These are phyloP conservation scores for Asterochloris erici DNA, from an alignment of 139 green algal species.

Conservation along the genomic window DNA sequence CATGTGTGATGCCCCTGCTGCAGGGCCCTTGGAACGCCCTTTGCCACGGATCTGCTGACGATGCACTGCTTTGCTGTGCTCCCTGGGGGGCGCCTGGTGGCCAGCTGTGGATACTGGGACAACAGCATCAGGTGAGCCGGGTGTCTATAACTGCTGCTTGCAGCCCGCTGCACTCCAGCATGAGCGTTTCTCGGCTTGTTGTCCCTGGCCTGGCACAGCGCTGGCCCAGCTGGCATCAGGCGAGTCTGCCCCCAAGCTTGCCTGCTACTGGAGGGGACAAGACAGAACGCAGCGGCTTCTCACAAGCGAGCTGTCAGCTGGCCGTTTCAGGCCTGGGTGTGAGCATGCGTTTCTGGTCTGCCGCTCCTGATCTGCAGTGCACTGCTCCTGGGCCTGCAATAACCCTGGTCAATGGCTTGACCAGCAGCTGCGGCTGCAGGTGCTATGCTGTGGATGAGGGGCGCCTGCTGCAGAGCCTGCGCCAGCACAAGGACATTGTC, in stretches of 20 bases:
- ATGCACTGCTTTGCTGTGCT: conserved; percentile 36
- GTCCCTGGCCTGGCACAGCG: no score
- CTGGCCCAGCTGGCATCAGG: no score
- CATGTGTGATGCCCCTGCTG: not conserved
- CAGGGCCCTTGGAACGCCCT: conserved; percentile 32
- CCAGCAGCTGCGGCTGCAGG: not conserved
- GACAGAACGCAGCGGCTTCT: no score
- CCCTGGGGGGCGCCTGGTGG: conserved; percentile 21
- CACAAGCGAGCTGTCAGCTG: no score
- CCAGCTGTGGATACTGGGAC: conserved; percentile 59
- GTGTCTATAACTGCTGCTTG: no score
- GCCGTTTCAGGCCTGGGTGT: no score
- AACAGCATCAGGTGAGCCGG: conserved; percentile 21
- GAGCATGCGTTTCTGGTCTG: not conserved
- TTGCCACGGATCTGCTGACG: conserved; percentile 27
- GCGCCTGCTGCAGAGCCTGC: conserved; percentile 46
- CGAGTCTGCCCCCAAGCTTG: no score
- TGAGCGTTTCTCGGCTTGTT: no score
- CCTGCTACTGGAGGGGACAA: no score
- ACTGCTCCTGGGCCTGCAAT: no score
- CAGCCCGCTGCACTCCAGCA: no score
- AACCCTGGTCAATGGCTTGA: not conserved
- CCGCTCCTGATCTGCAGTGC: no score
- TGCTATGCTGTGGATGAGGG: conserved; percentile 48
- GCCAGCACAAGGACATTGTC: conserved; percentile 54